Percentiles rank a stretch among this genome's conserved stretches.
Conservation (phyloP, 163 green algal species). For the Prototheca wickerhamii region DNA sequence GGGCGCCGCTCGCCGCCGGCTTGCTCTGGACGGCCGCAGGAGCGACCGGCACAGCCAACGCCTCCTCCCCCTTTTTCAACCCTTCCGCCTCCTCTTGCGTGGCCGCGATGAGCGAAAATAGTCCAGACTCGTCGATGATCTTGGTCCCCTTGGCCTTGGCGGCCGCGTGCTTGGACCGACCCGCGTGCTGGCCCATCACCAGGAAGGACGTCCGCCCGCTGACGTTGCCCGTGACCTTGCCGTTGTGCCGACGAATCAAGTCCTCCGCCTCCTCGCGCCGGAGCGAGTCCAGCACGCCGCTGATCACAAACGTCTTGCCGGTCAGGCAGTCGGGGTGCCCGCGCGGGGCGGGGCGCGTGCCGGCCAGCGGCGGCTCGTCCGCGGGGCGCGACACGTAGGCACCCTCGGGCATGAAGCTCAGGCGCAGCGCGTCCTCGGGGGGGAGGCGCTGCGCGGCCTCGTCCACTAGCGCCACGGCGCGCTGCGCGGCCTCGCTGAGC, state of each 20-base stretch:
- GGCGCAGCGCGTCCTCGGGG: constrained; percentile 35
- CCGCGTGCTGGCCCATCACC: constrained; percentile 52
- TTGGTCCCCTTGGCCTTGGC: constrained; percentile 42
- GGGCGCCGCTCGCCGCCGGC: background rate
- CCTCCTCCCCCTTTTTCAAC: too few species aligned
- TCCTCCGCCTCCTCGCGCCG: constrained; percentile 63
- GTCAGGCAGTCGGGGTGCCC: constrained; percentile 81
- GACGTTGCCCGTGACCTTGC: constrained; percentile 64
- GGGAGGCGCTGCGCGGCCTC: constrained; percentile 29
- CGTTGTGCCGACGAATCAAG: constrained; percentile 81
- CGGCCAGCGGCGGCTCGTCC: constrained; percentile 44
- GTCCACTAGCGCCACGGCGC: constrained; percentile 55
- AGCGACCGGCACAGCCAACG: too few species aligned
- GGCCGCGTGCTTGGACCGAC: constrained; percentile 42
- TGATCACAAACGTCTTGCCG: constrained; percentile 82
- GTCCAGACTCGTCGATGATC: constrained; percentile 77
- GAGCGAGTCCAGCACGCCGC: constrained; percentile 70
- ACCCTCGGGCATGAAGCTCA: constrained; percentile 36
- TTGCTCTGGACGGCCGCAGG: too few species aligned
- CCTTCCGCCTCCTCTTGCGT: too few species aligned
- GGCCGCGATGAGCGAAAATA: constrained; percentile 65
- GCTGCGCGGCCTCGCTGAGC: too few species aligned
- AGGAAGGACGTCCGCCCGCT: constrained; percentile 83
- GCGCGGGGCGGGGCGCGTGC: constrained; percentile 44
- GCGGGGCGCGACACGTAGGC: constrained; percentile 25